Evolutionary conservation across 805 yeast species (phyloP), one percentile per base, ranked within the genome.

Genomic region (Kurtzmaniella cleridarum): DNA sequence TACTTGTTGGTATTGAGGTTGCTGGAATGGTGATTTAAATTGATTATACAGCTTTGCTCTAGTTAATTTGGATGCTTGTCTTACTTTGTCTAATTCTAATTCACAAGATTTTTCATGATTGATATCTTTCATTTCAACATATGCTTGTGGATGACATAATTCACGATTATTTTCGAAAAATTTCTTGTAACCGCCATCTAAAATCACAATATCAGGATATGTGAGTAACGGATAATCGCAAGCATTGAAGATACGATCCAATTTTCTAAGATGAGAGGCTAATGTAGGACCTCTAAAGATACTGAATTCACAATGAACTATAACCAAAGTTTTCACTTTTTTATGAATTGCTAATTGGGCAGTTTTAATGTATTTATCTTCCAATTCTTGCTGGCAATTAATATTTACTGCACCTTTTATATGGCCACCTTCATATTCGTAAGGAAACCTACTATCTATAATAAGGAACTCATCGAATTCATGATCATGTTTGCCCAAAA

Each of bases 231-330:
- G 98, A 60, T 93, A 93, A 44, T 74, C 69, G 41, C 81, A 79
- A 44, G 78, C 70, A 58, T 90, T 89, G 38, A 78, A 49, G 30
- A 75, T 73, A 45, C 98, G 75, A 63, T 93, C 98, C 49, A 84
- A 75, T 43, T 81, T 81, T 44, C 98, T 70, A 41, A 93, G 71
- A 57, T 88, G 89, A 39, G 79, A 69, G 1, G 98, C 98, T 84
- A 93, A 78, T 35, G 83, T 66, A 3, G 98, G 98, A n/a, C 98
- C 96, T 42, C 98, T 72, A 55, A 83, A 87, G 5, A 95, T 78
- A 29, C 95, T 83, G 58, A 88, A 91, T 62, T 93, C 98, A 63
- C 98, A 93, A 61, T 93, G 97, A 67, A 93, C 91, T 9, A 93
- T 71, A 5, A 91, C 58, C 40, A 93, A 64, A 15, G 69, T 69